Evolutionary conservation across 257 asterid species (phyloP).

Genomic region (Handroanthus guayacan): DNA sequence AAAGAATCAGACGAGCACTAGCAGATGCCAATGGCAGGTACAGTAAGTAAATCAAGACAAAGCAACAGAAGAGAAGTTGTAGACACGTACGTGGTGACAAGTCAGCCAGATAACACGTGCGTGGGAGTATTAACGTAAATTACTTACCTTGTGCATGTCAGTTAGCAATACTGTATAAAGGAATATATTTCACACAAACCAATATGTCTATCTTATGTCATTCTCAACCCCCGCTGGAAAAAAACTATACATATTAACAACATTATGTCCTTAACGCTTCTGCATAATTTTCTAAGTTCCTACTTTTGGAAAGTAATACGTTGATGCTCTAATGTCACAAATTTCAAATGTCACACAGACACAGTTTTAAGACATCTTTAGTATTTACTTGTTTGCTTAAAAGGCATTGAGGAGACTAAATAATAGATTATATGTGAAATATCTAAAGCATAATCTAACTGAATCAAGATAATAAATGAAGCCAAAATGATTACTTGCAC

Average conservation of each 20-base stretch:
- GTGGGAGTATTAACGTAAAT: background rate
- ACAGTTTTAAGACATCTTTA: background rate
- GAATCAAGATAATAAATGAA: conserved; percentile 7
- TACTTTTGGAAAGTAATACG: background rate
- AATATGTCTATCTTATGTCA: conserved; percentile 13
- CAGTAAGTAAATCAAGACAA: conserved; percentile 24
- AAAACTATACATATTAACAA: background rate
- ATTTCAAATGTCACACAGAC: background rate
- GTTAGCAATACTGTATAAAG: conserved; percentile 21
- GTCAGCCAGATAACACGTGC: conserved; percentile 37
- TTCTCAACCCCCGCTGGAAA: background rate
- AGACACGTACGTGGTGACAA: conserved; percentile 28
- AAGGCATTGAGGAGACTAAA: conserved; percentile 1
- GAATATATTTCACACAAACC: conserved; percentile 20
- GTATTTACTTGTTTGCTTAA: background rate
- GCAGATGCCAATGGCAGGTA: conserved; percentile 32
- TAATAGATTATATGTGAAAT: background rate
- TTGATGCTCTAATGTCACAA: conserved; percentile 16
- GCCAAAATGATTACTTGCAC: conserved; percentile 12
- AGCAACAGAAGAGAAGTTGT: conserved; percentile 24
- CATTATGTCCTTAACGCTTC: background rate
- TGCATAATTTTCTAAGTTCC: background rate
- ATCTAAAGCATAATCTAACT: conserved; percentile 24
- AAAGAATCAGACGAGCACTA: conserved; percentile 29
- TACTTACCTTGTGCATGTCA: background rate